Evolutionary conservation across 2,329 filamentous ascomycete genomes (phyloP).

Genomic region (Chrysosporium queenslandicum): DNA sequence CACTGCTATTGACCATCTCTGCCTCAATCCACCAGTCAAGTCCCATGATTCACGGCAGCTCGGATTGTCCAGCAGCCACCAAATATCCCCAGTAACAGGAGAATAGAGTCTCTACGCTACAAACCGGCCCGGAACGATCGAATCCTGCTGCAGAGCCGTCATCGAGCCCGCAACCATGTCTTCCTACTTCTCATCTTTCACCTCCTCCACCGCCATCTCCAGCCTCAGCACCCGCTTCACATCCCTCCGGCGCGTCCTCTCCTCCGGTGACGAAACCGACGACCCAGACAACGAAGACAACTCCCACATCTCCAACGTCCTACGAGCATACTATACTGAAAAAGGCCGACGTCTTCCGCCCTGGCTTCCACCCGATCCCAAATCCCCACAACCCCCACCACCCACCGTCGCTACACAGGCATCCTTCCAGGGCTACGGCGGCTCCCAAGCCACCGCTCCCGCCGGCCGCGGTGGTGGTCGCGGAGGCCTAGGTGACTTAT

Average conservation of each 20-base stretch:
- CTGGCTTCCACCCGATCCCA: conserved; percentile 89
- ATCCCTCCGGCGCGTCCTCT: conserved; percentile 43
- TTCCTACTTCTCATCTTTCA: conserved; percentile 66
- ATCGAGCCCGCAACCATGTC: conserved; percentile 46
- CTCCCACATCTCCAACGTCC: conserved; percentile 85
- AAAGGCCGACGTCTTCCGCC: conserved; percentile 69
- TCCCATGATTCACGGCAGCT: not conserved
- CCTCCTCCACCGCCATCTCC: conserved; percentile 39
- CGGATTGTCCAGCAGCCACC: not conserved
- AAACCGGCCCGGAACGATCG: not conserved
- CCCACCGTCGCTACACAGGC: conserved; percentile 42
- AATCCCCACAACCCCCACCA: conserved; percentile 41
- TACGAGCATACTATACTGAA: conserved; percentile 86
- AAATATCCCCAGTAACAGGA: not conserved
- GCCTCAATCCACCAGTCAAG: not conserved
- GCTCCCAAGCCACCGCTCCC: conserved; percentile 18
- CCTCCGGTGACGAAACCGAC: conserved; percentile 34
- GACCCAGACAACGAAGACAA: conserved; percentile 59
- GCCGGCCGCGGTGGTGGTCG: conserved; percentile 34
- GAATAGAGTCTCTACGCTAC: not conserved
- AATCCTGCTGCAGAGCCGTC: not conserved
- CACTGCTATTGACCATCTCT: not conserved
- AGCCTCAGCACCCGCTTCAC: conserved; percentile 48
- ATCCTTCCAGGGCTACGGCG: conserved; percentile 40
- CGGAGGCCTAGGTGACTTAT: conserved; percentile 50